These are phyloP conservation scores for Psidium guajava DNA, from an alignment of 345 rosid species.

Conservation along the genomic window DNA sequence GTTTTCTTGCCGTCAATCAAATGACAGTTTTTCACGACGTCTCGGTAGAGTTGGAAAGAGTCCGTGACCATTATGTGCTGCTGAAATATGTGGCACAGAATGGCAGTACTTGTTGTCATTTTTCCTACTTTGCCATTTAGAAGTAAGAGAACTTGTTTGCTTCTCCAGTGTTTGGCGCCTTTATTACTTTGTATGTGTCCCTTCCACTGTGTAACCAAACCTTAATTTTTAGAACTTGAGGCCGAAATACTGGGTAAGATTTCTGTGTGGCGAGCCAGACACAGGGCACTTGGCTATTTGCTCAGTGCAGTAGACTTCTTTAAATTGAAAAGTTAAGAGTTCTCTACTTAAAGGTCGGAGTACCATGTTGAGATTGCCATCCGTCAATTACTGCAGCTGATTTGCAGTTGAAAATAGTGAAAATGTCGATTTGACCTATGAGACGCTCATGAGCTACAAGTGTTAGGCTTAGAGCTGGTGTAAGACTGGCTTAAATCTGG, in stretches of 20 bases:
- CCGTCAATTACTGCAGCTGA: not conserved
- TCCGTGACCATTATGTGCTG: not conserved
- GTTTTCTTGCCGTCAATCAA: not conserved
- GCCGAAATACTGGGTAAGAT: not conserved
- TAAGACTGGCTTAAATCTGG: not conserved
- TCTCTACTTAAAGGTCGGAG: not conserved
- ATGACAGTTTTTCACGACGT: not conserved
- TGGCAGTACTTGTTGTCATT: not conserved
- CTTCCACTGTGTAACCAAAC: not conserved
- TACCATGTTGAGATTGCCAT: not conserved
- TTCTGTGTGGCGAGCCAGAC: not conserved
- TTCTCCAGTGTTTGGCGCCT: not conserved
- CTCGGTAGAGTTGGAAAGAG: not conserved
- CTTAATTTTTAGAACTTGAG: not conserved
- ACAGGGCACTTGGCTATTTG: not conserved
- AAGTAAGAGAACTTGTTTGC: not conserved
- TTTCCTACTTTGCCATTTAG: not conserved
- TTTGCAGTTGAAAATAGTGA: not conserved
- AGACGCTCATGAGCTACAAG: not conserved
- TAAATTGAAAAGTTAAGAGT: not conserved
- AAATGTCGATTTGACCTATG: not conserved
- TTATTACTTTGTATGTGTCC: not conserved
- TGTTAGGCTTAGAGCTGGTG: not conserved
- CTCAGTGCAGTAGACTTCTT: not conserved
- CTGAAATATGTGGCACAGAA: not conserved